Evolutionary conservation across 2,329 filamentous ascomycete species (phyloP), one percentile per base, ranked within the genome.

Genomic region (Zopfia rhizophila): DNA sequence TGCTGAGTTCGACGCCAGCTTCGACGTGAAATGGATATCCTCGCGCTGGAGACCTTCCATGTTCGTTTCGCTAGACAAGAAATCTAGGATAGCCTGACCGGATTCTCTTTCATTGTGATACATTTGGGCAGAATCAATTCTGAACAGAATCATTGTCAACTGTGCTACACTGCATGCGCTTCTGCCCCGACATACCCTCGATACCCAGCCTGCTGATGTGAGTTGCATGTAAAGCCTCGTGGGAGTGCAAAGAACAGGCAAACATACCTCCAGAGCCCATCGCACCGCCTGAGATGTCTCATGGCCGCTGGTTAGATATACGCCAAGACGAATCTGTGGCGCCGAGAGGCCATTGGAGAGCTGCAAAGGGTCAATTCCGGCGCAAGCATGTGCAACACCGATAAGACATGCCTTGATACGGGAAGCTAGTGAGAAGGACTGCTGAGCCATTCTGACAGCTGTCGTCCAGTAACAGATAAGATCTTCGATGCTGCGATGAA

Each of bases 1-100:
- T 4, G 80, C 80, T 1, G 78, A 78, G 63, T 86, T 89, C 46
- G 79, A 84, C 1, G 84, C 84, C 11, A 94, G 79, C 74, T 94
- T 95, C 24, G 86, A 88, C 0, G 90, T 94, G 68, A 90, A 92
- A 70, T 90, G 90, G 40, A 94, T 76, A 60, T 92, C 85, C 45
- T 86, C 81, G 4, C 90, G 81, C 53, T 77, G 80, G 19, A 91
- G 66, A 0, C 75, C 77, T 0, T 75, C 59, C 0, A 69, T 73
- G 52, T 83, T 83, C 10, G 74, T 71, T 3, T 60, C 63, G 39
- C 72, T 72, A 25, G 70, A 60, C 3, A 89, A 72, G 56, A 82
- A 89, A 14, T 78, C 72, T 3, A 68, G 66, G 51, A 94, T 87
- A 7, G 87, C 86, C 22, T 77, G 73, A 1, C 89, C 89, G 11